phyloP scores from a whole-genome alignment of 768 basidiomycete species.

The Lentinula guzmanii region DNA sequence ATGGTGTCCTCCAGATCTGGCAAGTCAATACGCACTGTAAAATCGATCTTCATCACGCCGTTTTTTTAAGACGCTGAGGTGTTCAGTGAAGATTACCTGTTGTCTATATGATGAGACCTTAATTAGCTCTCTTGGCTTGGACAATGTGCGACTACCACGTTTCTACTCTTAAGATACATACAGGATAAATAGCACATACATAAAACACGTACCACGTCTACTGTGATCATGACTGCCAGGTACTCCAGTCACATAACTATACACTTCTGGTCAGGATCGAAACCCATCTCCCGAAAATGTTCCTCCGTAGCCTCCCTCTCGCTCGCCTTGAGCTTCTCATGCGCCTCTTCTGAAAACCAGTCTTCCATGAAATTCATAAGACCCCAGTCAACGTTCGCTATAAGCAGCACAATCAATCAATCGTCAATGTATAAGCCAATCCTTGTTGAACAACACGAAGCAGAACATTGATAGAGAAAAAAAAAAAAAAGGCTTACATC shows the following conservation, averaged over 20 bases:
- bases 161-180: too few species aligned
- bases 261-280: slow-evolving; percentile 42
- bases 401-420: not conserved
- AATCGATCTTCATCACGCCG: too few species aligned
- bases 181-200: too few species aligned
- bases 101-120: too few species aligned
- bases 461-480: not conserved
- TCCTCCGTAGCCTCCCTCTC: slow-evolving; percentile 70
- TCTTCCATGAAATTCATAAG: slow-evolving; percentile 82
- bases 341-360: slow-evolving; percentile 87
- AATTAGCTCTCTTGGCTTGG: too few species aligned
- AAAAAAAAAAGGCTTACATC: slow-evolving; percentile 43
- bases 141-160: too few species aligned
- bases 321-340: slow-evolving; percentile 67
- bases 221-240: not conserved
- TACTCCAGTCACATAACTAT: slow-evolving; percentile 29
- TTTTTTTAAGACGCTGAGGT: too few species aligned
- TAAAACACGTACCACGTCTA: not conserved
- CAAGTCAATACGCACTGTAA: too few species aligned
- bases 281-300: slow-evolving; percentile 58
- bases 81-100: too few species aligned
- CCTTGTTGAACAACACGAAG: too few species aligned
- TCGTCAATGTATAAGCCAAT: not conserved
- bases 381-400: slow-evolving; percentile 77
- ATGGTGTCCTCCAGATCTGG: too few species aligned